These are phyloP conservation scores for Xylaria arbuscula DNA, from an alignment of 2,329 filamentous ascomycete genomes.

Conservation along the genomic window DNA sequence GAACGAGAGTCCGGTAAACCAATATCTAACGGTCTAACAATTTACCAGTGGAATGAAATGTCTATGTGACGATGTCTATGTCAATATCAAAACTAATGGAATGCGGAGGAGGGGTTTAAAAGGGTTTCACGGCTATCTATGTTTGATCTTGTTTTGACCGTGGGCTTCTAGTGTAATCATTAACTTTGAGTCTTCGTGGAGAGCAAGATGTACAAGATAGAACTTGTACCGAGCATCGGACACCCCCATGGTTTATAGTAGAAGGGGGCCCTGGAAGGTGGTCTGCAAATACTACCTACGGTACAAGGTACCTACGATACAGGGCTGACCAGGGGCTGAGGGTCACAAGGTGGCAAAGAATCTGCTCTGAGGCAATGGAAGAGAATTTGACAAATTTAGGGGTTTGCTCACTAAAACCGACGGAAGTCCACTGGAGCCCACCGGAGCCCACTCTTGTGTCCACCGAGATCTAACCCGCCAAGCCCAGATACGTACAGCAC, in stretches of 20 bases:
- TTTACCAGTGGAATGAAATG: neutral
- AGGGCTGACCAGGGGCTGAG: slow-evolving; percentile 31
- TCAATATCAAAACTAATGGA: slow-evolving; percentile 21
- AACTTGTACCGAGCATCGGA: slow-evolving; percentile 22
- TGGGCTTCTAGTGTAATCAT: neutral
- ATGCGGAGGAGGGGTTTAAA: slow-evolving; percentile 10
- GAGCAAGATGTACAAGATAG: neutral
- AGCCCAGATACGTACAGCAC: neutral
- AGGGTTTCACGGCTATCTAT: slow-evolving; percentile 20
- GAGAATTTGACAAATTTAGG: slow-evolving; percentile 34
- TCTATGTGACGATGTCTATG: slow-evolving; percentile 25
- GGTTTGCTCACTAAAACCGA: slow-evolving; percentile 27
- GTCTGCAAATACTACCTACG: neutral
- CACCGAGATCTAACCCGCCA: slow-evolving; percentile 27
- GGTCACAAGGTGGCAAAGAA: slow-evolving; percentile 36
- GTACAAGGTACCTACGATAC: neutral
- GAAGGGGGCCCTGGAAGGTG: neutral
- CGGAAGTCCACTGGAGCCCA: neutral
- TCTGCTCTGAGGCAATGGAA: slow-evolving; percentile 32
- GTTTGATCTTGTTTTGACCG: slow-evolving; percentile 7
- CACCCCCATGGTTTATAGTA: slow-evolving; percentile 9
- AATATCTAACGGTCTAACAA: slow-evolving; percentile 11
- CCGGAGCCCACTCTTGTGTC: neutral
- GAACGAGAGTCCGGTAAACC: slow-evolving; percentile 9
- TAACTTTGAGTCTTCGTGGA: slow-evolving; percentile 8